Evolutionary conservation across 2,329 filamentous ascomycete species (phyloP), one percentile per base, ranked within the genome.

Genomic region (Exophiala mesophila): DNA sequence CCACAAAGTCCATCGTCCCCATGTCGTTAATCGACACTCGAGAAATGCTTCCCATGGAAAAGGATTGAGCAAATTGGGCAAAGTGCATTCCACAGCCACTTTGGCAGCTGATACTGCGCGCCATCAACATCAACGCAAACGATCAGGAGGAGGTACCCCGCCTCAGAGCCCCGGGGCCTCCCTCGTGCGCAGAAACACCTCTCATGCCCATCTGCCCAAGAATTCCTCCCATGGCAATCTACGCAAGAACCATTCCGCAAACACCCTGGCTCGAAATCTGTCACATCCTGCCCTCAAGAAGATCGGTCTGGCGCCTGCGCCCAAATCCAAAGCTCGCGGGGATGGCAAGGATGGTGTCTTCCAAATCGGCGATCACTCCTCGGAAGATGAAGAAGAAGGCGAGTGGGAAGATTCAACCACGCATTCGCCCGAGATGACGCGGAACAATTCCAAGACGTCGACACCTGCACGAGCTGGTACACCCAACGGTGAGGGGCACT

Each of bases 361-460:
- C 49, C 64, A 70, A 45, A 53, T 71, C 28, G 68, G 59, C 3
- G 65, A 64, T 42, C 50, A 39, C 12, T 64, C 66, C 12, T 64
- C 65, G 26, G 64, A 62, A 40, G 65, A 68, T 48, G 54, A 59
- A 43, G 57, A 58, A 29, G 68, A 70, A 47, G 65, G 57, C 45
- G 68, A 70, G 49, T 71, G 68, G 68, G 68, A 70, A 48, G 67
- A 71, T 54, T 59, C 56, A 15, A 69, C 66, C 18, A 69, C 68
- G 16, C 65, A 69, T 48, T 71, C 68, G 13, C 67, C 68, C 21
- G 66, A 69, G 49, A 67, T 67, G 45, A 71, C 68, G 9, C 59
- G 68, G 45, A 65, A 66, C 40, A 68, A 68, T 49, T 71, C 68
- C 9, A 54, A 52, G 37, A 49, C 48, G 17, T 52, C 54, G 10